Base-by-base conservation (phyloP, 2,329 filamentous ascomycete genomes). In the Aschersonia sp. region DNA sequence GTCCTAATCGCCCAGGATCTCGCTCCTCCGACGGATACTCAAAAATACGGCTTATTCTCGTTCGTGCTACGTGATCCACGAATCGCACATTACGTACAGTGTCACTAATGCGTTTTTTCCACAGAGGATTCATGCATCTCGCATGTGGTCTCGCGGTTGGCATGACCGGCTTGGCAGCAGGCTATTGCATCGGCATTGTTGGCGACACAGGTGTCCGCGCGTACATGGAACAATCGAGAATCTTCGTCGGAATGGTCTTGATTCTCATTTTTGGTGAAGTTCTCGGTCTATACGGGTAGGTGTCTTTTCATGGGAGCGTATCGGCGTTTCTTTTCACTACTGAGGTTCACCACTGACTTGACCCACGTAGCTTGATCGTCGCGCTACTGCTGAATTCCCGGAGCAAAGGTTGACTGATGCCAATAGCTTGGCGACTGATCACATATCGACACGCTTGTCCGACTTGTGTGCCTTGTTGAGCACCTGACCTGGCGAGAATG, bases 211-310 rank as follows among this genome's bases (percentile, higher is more conserved):
- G 92, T 51, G 91, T 97, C 47, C 82, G 92, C 58, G 82, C 89
- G 49, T 97, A 94, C 71, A 95, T 98, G 89, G 80, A 88, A 60
- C 92, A 98, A 67, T 94, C 86, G 45, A 80, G 91, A 53, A 85
- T 98, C 55, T 98, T 96, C 58, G 92, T 98, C 45, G 92, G 92
- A 66, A 97, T 97, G 92, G 91, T 98, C 44, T 71, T 98, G 59
- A 97, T 97, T 57, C 77, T 97, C 53, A 98, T 98, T 78, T 98
- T 98, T 63, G 92, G 88, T 49, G 92, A 98, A 74, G 92, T 98
- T 20, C 65, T 98, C 63, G 92, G 92, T 65, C 82, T 98, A 32
- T 98, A 98, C 61, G 92, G 92, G 88, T 95, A 74, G 56, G 83
- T 64, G 52, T 9, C 9, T 9, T n/a, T 28, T 9, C 9, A 6